Base-by-base conservation (phyloP, 371 early-diverging fungal species). In the Zychaea mexicana region DNA sequence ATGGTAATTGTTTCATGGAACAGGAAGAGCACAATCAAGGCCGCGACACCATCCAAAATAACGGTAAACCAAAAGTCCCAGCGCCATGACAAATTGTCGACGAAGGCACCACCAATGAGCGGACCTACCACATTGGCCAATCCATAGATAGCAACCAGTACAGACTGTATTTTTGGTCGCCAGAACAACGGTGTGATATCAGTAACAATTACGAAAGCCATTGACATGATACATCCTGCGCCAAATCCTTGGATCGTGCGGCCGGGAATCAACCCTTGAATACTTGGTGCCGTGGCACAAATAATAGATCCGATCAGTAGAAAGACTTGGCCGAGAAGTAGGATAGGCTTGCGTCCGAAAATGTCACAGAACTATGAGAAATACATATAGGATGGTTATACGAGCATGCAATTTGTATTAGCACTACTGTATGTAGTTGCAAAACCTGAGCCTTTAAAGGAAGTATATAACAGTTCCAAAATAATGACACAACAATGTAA, bases 41-140 rank as follows among this genome's bases (percentile, higher is more conserved):
- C 65, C 0, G 89, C 66, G 21, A 89, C 61, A 9, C 71, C 83
- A 13, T 87, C 82, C 21, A 94, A 45, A 9, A 92, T 92, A 12
- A 92, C 68, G 69, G 92, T 92, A 60, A 93, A 77, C 82, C 82
- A 85, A 65, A 90, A 90, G 31, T 85, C 88, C 88, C 32, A 60
- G 19, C 47, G 28, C 28, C 32, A 54, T 19, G 54, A 15, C 31
- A 54, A 13, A 13, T 54, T 13, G 59, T 85, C 85, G 0, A 81
- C 79, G 46, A 94, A 88, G 2, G 85, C 85, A 36, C 94, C 94
- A 45, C 54, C 54, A 31, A 54, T 54, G 30, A 78, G 66, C 1
- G 94, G 94, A 10, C 94, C 94, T 9, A 88, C 69, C 0, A 89
- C 88, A 28, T 84, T 85, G 1, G 91, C 85, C 17, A 90, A 52